phyloP scores from a whole-genome alignment of 2,329 filamentous ascomycete genomes.

The Sarocladiaceae sp. region DNA sequence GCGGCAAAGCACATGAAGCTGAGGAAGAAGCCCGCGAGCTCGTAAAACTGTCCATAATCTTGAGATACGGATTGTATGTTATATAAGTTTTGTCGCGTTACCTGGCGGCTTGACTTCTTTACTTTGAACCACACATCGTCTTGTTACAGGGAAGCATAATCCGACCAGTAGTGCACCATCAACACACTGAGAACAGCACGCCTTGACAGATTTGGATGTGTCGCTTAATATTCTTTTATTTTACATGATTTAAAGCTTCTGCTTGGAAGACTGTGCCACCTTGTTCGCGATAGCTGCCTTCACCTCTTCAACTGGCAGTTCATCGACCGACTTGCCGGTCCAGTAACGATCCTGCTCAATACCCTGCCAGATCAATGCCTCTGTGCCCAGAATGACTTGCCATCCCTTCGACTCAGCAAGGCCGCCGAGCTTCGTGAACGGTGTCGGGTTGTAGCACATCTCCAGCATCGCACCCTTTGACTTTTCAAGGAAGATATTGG shows the following conservation, averaged over 20 bases:
- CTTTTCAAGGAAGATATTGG: constrained; percentile 42
- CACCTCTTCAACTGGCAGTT: constrained; percentile 57
- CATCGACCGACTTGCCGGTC: constrained; percentile 56
- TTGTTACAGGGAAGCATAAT: too few relatives aligned
- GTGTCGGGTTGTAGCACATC: constrained; percentile 78
- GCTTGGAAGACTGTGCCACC: constrained; percentile 27
- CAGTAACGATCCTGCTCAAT: constrained; percentile 64
- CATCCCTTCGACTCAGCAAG: constrained; percentile 60
- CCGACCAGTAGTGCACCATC: too few relatives aligned
- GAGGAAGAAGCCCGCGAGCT: constrained; percentile 19
- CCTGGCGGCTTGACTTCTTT: too few relatives aligned
- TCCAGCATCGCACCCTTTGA: constrained; percentile 68
- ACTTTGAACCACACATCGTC: too few relatives aligned
- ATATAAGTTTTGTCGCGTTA: too few relatives aligned
- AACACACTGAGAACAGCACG: too few relatives aligned
- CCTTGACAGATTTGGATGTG: too few relatives aligned
- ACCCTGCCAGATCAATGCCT: constrained; percentile 74
- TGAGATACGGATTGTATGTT: too few relatives aligned
- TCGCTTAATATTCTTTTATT: constrained; percentile 6
- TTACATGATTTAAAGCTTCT: constrained; percentile 15
- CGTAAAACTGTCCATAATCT: not conserved
- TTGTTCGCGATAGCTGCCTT: constrained; percentile 41
- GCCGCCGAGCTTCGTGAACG: constrained; percentile 62
- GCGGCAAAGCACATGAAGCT: constrained; percentile 41
- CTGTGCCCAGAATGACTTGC: constrained; percentile 72